Evolutionary conservation across 495 filamentous ascomycete genomes (phyloP).

Genomic region (Tuber melanosporum): DNA sequence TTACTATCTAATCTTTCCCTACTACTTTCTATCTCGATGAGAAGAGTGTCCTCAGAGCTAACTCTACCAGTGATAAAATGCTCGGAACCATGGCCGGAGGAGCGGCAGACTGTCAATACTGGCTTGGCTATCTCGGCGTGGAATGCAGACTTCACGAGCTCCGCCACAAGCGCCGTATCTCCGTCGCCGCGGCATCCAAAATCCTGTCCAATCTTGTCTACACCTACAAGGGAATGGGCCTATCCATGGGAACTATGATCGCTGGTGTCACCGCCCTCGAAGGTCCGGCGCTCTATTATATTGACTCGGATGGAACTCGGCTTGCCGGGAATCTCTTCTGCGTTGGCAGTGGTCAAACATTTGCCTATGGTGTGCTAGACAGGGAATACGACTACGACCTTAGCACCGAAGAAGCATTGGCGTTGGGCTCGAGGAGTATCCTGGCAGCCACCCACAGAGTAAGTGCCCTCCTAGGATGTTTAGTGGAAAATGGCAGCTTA

Average conservation of each 20-base stretch:
- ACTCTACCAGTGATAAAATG: conserved; percentile 49
- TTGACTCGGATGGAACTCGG: conserved; percentile 93
- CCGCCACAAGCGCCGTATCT: conserved; percentile 96
- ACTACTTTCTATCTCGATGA: neutral
- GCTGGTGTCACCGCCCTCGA: conserved; percentile 93
- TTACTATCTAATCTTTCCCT: conserved; percentile 28
- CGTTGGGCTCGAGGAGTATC: conserved; percentile 83
- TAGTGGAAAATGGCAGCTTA: conserved; percentile 10
- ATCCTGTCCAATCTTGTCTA: conserved; percentile 98
- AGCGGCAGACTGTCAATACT: conserved; percentile 99
- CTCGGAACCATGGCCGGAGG: conserved; percentile 98
- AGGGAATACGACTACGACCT: conserved; percentile 89
- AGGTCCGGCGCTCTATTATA: conserved; percentile 96
- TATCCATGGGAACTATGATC: conserved; percentile 99
- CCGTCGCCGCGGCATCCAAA: conserved; percentile 93
- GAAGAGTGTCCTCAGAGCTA: conserved; percentile 2
- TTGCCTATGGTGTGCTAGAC: conserved; percentile 95
- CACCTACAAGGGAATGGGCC: conserved; percentile 93
- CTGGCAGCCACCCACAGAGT: conserved; percentile 87
- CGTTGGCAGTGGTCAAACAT: conserved; percentile 95
- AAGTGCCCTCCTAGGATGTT: neutral
- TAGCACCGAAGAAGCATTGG: conserved; percentile 75
- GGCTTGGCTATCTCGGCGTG: conserved; percentile 97
- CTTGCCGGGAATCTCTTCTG: conserved; percentile 93
- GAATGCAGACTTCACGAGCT: conserved; percentile 98